phyloP scores from a whole-genome alignment of 805 yeast species.

The Candida argentea region DNA sequence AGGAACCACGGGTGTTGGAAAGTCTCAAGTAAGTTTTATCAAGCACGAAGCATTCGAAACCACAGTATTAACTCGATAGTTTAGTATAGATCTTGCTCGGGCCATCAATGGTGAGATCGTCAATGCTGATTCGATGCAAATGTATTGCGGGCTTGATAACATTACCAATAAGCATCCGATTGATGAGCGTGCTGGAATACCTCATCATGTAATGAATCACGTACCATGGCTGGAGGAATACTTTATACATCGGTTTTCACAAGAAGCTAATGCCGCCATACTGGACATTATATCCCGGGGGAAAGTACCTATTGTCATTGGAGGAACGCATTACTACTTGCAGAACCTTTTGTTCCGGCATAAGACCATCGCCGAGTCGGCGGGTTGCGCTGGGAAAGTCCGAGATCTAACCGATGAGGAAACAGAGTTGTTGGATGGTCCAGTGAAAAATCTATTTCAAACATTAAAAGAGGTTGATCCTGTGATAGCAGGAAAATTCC shows the following conservation, averaged over 20 bases:
- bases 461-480: conserved; percentile 55
- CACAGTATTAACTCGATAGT: conserved; percentile 16
- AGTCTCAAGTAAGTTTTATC: conserved; percentile 50
- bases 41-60: background rate
- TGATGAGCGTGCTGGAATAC: conserved; percentile 59
- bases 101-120: conserved; percentile 78
- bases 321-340: conserved; percentile 92
- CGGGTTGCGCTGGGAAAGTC: conserved; percentile 4
- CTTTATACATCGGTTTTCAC: conserved; percentile 65
- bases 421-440: conserved; percentile 41
- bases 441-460: conserved; percentile 39
- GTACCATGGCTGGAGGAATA: conserved; percentile 75
- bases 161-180: conserved; percentile 92
- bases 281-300: conserved; percentile 55
- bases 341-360: conserved; percentile 69
- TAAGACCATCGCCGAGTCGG: conserved; percentile 34
- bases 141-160: conserved; percentile 60
- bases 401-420: conserved; percentile 24
- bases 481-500: conserved; percentile 65
- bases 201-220: conserved; percentile 85
- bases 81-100: conserved; percentile 70
- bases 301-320: conserved; percentile 79
- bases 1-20: conserved; percentile 97
- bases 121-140: conserved; percentile 97
- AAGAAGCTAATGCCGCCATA: conserved; percentile 57